Evolutionary conservation across 1,139 yeast genomes (phyloP), one percentile per base, ranked within the genome.

Genomic region (Saccharomyces hybrid): DNA sequence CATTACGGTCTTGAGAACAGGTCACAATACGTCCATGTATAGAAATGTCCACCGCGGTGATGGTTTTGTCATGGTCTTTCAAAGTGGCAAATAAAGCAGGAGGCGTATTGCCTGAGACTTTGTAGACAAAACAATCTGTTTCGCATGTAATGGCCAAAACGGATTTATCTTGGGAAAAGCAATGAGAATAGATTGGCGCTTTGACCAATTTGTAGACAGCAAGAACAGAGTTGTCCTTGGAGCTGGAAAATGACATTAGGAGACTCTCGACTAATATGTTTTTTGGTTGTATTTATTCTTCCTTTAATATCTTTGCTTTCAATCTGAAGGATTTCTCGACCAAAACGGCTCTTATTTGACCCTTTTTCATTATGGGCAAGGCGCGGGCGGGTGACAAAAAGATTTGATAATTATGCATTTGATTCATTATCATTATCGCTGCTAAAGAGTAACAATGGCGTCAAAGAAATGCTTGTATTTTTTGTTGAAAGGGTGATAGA

Each of bases 1-100:
- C 99, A 66, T 95, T 95, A 72, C 99, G 81, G 72, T 95, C 99
- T 73, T 95, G 98, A 4, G 99, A 91, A 70, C 98, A 91, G 30
- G 99, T 93, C 65, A 93, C 95, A 63, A 95, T 88, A 68, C 86
- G 83, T 48, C 97, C 97, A 63, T 88, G 89, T 27, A 82, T 78
- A 26, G 97, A 87, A 63, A 95, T 84, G 68, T 95, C 99, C 42
- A 95, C 90, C 0, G 97, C 90, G 11, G 99, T 93, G 50, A 95
- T 95, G 2, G 95, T 84, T 71, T 91, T 91, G 73, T 93, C 99
- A 71, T 95, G 99, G 59, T 89, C 96, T 48, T 78, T 73, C 65
- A 93, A 78, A 3, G 79, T 78, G 31, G 95, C 78, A 55, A 88
- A 74, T 58, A 78, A 68, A 55, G 70, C 67, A 27, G 70, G 67